phyloP scores from a whole-genome alignment of 768 basidiomycete genomes.

The Saitozyma sp. region DNA sequence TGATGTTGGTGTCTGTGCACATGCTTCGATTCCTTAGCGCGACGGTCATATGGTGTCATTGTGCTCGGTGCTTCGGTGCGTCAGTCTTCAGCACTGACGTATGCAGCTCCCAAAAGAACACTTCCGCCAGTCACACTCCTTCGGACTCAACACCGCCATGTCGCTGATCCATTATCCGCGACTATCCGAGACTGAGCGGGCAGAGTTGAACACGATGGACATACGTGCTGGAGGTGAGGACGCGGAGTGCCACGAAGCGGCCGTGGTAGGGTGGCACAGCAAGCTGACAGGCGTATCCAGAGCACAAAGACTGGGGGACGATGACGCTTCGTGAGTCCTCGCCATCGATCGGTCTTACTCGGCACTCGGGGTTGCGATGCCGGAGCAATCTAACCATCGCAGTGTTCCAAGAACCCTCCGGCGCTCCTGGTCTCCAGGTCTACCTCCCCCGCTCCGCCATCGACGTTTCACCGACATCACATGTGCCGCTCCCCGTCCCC shows the following conservation, averaged over 20 bases:
- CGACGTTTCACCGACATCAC: too few relatives aligned
- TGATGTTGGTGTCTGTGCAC: too few relatives aligned
- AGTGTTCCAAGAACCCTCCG: slow-evolving; percentile 22
- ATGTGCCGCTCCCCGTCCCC: background rate
- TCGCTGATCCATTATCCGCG: slow-evolving; percentile 22
- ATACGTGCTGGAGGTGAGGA: slow-evolving; percentile 20
- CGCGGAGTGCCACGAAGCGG: background rate
- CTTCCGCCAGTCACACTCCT: slow-evolving; percentile 19
- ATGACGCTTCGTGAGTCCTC: slow-evolving; percentile 16
- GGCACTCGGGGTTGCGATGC: too few relatives aligned
- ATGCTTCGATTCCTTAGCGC: too few relatives aligned
- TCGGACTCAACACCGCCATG: slow-evolving; percentile 20
- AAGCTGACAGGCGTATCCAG: background rate
- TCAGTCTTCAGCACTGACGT: too few relatives aligned
- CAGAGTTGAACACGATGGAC: slow-evolving; percentile 10
- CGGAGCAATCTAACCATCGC: background rate
- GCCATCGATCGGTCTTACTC: too few relatives aligned
- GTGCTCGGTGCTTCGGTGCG: too few relatives aligned
- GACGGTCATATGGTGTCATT: too few relatives aligned
- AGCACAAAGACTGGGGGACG: slow-evolving; percentile 30
- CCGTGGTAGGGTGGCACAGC: too few relatives aligned
- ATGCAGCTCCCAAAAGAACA: slow-evolving; percentile 18
- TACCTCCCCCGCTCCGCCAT: slow-evolving; percentile 16
- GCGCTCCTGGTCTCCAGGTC: slow-evolving; percentile 20
- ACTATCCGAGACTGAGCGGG: slow-evolving; percentile 4